These are phyloP conservation scores for Heliosperma pusillum DNA, from an alignment of 148 eudicot species.

Conservation along the genomic window DNA sequence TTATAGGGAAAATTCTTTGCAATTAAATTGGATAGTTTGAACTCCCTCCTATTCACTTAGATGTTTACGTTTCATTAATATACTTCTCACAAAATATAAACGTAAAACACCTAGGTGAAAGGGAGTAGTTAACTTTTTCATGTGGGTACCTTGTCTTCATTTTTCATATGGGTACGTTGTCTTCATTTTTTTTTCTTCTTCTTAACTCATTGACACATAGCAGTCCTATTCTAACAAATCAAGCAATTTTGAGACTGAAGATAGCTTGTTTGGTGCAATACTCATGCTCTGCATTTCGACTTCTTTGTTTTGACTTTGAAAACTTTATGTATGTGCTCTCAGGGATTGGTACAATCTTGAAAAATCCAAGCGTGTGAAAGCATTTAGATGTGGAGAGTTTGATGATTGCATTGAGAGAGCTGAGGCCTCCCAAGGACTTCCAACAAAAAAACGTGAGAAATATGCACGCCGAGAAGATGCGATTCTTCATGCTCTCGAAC, in stretches of 20 bases:
- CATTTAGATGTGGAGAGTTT: slow-evolving; percentile 98
- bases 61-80: too few species aligned
- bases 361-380: slow-evolving; percentile 96
- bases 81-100: too few species aligned
- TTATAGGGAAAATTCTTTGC: background rate
- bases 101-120: too few species aligned
- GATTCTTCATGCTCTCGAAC: slow-evolving; percentile 91
- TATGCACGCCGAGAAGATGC: slow-evolving; percentile 99
- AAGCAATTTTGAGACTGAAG: background rate
- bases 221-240: background rate
- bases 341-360: slow-evolving; percentile 99
- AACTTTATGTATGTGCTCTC: slow-evolving; percentile 15
- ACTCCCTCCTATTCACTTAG: too few species aligned
- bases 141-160: background rate
- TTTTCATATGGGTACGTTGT: background rate
- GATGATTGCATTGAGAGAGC: slow-evolving; percentile 93
- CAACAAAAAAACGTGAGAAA: slow-evolving; percentile 93
- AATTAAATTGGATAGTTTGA: too few species aligned
- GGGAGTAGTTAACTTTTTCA: background rate
- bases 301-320: background rate
- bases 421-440: slow-evolving; percentile 77
- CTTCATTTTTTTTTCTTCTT: background rate
- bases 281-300: background rate
- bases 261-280: background rate
- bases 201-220: background rate